Evolutionary conservation across 306 rosid genomes (phyloP).

Genomic region (Castanea mollissima): DNA sequence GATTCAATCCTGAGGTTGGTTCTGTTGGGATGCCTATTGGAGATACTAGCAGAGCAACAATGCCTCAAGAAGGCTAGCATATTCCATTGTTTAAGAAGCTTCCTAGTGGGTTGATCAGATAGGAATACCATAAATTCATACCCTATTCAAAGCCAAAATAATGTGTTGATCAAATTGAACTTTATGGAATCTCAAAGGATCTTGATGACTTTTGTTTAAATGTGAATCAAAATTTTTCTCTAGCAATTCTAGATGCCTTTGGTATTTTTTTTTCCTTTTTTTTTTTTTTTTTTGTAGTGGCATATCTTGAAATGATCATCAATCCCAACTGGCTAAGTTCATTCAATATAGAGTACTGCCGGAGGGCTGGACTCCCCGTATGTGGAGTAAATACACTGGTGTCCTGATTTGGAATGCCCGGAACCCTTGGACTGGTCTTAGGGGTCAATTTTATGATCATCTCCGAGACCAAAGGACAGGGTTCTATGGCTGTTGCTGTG

Average conservation of each 20-base stretch:
- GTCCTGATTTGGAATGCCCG: constrained; percentile 94
- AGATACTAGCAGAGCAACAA: constrained; percentile 87
- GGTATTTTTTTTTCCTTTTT: background rate
- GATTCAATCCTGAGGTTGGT: constrained; percentile 98
- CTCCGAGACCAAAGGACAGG: constrained; percentile 93
- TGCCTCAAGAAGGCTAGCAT: constrained; percentile 87
- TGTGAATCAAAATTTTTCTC: constrained; percentile 41
- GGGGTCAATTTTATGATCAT: constrained; percentile 97
- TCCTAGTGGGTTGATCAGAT: constrained; percentile 62
- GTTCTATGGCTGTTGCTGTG: constrained; percentile 84
- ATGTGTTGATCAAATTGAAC: constrained; percentile 75
- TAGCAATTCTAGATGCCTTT: constrained; percentile 16
- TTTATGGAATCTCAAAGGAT: constrained; percentile 73
- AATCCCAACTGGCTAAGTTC: constrained; percentile 93
- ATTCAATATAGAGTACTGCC: constrained; percentile 86
- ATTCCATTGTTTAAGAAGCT: constrained; percentile 76
- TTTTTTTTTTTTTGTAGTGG: constrained; percentile 15
- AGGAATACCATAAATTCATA: constrained; percentile 92
- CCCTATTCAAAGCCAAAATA: constrained; percentile 81
- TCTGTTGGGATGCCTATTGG: constrained; percentile 90
- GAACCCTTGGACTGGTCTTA: constrained; percentile 96
- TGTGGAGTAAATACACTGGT: constrained; percentile 94
- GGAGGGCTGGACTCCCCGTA: constrained; percentile 84
- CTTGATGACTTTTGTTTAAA: constrained; percentile 89
- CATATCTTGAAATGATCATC: constrained; percentile 23